Evolutionary conservation across 2,329 filamentous ascomycete genomes (phyloP).

Genomic region (Venturia nashicola): DNA sequence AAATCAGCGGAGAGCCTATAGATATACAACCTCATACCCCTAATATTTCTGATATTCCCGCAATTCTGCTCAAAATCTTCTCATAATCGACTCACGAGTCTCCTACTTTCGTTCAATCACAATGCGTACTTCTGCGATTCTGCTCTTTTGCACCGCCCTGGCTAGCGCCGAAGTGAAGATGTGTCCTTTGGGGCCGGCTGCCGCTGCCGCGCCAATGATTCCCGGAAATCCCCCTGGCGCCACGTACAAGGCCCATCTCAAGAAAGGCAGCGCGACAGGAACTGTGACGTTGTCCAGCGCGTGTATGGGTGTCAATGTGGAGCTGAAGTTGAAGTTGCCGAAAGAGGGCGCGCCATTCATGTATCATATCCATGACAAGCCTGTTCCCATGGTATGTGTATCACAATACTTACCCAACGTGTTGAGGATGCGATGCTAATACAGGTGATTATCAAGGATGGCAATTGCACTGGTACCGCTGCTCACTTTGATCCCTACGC

Average conservation of each 20-base stretch:
- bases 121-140: background rate
- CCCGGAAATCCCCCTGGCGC: slow-evolving; percentile 26
- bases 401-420: too few species aligned
- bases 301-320: slow-evolving; percentile 24
- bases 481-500: slow-evolving; percentile 10
- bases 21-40: background rate
- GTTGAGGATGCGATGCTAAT: background rate
- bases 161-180: background rate
- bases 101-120: background rate
- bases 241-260: slow-evolving; percentile 21
- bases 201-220: slow-evolving; percentile 20
- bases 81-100: background rate
- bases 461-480: slow-evolving; percentile 8
- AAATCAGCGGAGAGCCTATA: background rate
- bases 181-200: background rate
- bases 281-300: background rate
- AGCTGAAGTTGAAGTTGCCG: slow-evolving; percentile 29
- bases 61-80: background rate
- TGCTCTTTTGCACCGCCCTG: background rate
- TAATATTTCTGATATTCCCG: background rate
- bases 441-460: background rate
- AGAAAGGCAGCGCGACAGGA: background rate
- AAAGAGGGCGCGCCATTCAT: slow-evolving; percentile 20
- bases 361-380: slow-evolving; percentile 10
- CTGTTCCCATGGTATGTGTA: slow-evolving; percentile 2